These are phyloP conservation scores for Vachellia pachyceras DNA, from an alignment of 306 rosid species.

Conservation along the genomic window DNA sequence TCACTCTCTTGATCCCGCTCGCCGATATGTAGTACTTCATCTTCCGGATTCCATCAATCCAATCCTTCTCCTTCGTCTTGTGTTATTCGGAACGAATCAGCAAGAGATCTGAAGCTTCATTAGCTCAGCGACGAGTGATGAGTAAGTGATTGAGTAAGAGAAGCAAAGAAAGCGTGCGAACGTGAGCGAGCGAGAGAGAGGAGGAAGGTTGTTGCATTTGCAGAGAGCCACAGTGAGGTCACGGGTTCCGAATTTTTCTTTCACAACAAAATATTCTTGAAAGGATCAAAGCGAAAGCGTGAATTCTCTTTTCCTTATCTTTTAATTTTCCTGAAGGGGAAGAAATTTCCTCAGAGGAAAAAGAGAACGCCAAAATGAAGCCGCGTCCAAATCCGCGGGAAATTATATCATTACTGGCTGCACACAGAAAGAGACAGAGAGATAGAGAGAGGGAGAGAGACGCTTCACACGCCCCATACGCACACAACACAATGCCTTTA, in stretches of 20 bases:
- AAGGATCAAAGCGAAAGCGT: background rate
- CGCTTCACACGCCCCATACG: background rate
- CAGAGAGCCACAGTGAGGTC: background rate
- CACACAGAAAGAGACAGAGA: too few species aligned
- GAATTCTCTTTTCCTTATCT: background rate
- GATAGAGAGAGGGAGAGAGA: background rate
- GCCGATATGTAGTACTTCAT: conserved; percentile 84
- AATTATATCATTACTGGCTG: conserved; percentile 1
- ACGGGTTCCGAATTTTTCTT: conserved; percentile 38
- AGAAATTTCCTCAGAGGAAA: background rate
- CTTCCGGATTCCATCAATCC: conserved; percentile 47
- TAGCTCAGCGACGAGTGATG: background rate
- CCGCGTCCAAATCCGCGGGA: conserved; percentile 61
- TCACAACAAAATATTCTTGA: background rate
- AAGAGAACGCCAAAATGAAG: conserved; percentile 51
- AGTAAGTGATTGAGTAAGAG: conserved; percentile 1
- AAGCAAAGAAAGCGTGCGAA: background rate
- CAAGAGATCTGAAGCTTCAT: conserved; percentile 39
- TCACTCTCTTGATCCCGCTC: conserved; percentile 63
- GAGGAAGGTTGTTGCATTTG: background rate
- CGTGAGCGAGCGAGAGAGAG: background rate
- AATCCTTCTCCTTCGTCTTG: background rate
- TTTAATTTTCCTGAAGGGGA: background rate
- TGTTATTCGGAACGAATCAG: conserved; percentile 23
- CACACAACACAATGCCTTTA: too few species aligned